These are phyloP conservation scores for Trichophyton equinum DNA, from an alignment of 2,329 filamentous ascomycete genomes.

Conservation along the genomic window DNA sequence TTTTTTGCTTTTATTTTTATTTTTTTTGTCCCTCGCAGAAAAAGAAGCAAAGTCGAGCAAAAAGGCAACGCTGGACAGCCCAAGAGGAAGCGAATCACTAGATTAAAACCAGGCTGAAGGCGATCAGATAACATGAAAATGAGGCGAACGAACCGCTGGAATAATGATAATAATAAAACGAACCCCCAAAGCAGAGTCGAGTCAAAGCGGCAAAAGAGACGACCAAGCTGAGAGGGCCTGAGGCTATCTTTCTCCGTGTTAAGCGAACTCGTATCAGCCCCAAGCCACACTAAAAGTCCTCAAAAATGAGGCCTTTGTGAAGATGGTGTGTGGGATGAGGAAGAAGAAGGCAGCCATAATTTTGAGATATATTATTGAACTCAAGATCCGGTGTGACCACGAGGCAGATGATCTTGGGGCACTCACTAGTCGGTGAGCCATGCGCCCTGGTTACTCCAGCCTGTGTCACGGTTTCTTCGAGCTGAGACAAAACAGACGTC, in stretches of 20 bases:
- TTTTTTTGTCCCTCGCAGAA: background rate
- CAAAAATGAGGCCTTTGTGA: background rate
- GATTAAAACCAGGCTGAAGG: background rate
- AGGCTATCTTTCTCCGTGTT: background rate
- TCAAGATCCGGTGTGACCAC: background rate
- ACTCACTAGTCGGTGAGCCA: background rate
- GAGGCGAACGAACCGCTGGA: background rate
- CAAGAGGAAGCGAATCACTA: background rate
- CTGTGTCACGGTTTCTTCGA: background rate
- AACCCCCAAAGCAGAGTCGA: background rate
- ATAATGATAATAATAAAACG: no score
- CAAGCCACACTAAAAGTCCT: background rate
- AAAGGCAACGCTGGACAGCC: background rate
- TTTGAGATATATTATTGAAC: background rate
- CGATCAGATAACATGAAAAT: background rate
- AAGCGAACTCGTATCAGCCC: conserved; percentile 2
- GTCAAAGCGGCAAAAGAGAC: background rate
- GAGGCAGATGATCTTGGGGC: background rate
- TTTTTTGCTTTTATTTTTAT: background rate
- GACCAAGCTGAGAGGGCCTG: background rate
- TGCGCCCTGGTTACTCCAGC: background rate
- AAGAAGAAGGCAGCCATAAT: background rate
- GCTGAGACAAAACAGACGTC: background rate
- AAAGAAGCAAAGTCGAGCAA: background rate
- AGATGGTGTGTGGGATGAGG: background rate